phyloP scores from a whole-genome alignment of 2,329 filamentous ascomycete genomes.

The Alternaria hordeiaustralica region DNA sequence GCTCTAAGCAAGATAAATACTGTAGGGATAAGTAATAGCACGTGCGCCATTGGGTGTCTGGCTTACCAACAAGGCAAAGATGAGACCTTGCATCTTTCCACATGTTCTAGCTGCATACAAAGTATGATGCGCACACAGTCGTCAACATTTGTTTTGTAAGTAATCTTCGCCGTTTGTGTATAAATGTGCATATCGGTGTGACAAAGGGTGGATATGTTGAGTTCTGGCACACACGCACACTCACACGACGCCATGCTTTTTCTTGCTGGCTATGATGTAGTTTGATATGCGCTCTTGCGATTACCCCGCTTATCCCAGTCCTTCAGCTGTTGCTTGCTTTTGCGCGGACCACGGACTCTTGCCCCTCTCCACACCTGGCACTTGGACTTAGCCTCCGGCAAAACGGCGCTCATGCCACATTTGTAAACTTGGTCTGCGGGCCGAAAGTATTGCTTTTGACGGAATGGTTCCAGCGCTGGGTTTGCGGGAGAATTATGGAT shows the following conservation, averaged over 20 bases:
- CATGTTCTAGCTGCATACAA: neutral
- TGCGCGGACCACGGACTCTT: neutral
- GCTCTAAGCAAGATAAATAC: neutral
- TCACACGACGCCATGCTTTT: neutral
- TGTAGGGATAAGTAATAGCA: neutral
- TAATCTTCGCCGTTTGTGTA: neutral
- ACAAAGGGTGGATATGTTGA: neutral
- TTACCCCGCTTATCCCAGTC: neutral
- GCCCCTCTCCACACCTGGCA: neutral
- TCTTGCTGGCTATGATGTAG: neutral
- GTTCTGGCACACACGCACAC: neutral
- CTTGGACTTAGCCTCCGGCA: neutral
- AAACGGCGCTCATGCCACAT: neutral
- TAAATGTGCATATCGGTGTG: neutral
- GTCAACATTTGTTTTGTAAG: neutral
- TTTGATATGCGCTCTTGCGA: neutral
- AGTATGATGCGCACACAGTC: neutral
- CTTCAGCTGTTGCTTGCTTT: neutral
- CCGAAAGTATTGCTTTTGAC: conserved; percentile 1
- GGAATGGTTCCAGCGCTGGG: neutral
- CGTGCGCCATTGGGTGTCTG: neutral
- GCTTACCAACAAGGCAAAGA: neutral
- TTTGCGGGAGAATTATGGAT: conserved; percentile 5
- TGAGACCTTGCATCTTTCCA: neutral
- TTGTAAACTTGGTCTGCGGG: neutral